Percentiles rank a stretch among this genome's conserved stretches.
These are phyloP conservation scores for Platanthera guangdongensis DNA, from an alignment of 106 monocot genomes.

Conservation along the genomic window DNA sequence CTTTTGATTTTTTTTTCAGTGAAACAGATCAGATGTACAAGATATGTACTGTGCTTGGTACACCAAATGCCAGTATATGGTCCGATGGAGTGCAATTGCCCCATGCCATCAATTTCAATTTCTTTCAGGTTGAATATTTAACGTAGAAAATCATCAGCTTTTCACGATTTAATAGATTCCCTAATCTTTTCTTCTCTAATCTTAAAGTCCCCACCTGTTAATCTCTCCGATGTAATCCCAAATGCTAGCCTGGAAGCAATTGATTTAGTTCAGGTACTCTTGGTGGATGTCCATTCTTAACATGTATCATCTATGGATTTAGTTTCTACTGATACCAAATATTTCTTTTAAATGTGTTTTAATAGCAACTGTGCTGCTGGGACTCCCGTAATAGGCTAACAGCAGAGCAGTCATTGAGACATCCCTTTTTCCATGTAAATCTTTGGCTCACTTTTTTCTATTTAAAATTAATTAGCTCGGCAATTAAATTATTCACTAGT, in stretches of 20 bases:
- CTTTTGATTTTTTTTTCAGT: slow-evolving; percentile 27
- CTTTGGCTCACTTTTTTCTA: neutral
- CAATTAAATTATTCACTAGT: neutral
- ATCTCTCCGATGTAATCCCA: slow-evolving; percentile 55
- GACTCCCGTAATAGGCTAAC: slow-evolving; percentile 71
- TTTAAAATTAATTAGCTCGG: neutral
- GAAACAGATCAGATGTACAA: slow-evolving; percentile 84
- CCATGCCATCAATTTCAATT: slow-evolving; percentile 34
- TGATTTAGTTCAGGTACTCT: slow-evolving; percentile 61
- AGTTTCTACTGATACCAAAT: neutral
- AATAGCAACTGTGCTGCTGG: slow-evolving; percentile 77
- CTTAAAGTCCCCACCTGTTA: slow-evolving; percentile 42
- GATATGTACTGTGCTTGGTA: slow-evolving; percentile 76
- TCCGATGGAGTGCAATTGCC: slow-evolving; percentile 53
- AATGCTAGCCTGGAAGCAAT: slow-evolving; percentile 80
- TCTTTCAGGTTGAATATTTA: slow-evolving; percentile 43
- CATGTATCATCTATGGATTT: neutral
- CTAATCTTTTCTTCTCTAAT: slow-evolving; percentile 6
- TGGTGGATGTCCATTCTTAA: neutral
- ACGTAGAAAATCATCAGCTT: neutral
- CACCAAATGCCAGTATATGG: slow-evolving; percentile 60
- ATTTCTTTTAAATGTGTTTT: neutral
- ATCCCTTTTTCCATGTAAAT: slow-evolving; percentile 87
- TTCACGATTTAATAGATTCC: neutral
- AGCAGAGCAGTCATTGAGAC: slow-evolving; percentile 62